Conservation (phyloP, 2,329 filamentous ascomycete species). For the Arthrobotrys musiformis region DNA sequence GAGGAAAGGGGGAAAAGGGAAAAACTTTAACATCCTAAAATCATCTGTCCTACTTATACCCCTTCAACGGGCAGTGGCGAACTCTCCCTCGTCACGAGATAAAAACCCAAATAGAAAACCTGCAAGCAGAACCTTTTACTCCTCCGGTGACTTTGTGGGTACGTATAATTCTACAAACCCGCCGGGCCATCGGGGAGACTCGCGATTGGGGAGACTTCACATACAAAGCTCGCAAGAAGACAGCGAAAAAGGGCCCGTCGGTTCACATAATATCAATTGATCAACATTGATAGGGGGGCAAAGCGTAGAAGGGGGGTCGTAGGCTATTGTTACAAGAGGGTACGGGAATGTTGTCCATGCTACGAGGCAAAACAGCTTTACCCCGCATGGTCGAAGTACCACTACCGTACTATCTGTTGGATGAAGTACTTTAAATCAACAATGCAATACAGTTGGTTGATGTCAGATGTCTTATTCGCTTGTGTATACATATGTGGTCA, state of each 20-base stretch:
- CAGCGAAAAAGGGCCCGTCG: background rate
- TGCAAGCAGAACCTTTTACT: background rate
- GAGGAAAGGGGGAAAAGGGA: background rate
- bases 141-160: background rate
- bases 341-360: constrained; percentile 13
- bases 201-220: constrained; percentile 22
- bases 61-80: constrained; percentile 9
- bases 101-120: background rate
- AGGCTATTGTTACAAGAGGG: constrained; percentile 20
- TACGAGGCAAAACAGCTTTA: constrained; percentile 1
- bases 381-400: constrained; percentile 8
- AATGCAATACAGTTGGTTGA: constrained; percentile 12
- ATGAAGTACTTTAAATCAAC: background rate
- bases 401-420: background rate
- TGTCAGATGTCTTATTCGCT: constrained; percentile 17
- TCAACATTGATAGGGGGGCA: too few relatives aligned
- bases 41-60: constrained; percentile 39
- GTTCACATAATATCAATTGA: background rate
- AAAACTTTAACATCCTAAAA: constrained; percentile 17
- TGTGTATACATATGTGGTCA: constrained; percentile 8
- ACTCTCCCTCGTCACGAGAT: constrained; percentile 21
- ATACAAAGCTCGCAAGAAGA: background rate
- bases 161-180: background rate
- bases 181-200: constrained; percentile 31
- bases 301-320: constrained; percentile 3